Base-by-base conservation (phyloP, 2,329 filamentous ascomycete genomes). In the Alternaria sp. region DNA sequence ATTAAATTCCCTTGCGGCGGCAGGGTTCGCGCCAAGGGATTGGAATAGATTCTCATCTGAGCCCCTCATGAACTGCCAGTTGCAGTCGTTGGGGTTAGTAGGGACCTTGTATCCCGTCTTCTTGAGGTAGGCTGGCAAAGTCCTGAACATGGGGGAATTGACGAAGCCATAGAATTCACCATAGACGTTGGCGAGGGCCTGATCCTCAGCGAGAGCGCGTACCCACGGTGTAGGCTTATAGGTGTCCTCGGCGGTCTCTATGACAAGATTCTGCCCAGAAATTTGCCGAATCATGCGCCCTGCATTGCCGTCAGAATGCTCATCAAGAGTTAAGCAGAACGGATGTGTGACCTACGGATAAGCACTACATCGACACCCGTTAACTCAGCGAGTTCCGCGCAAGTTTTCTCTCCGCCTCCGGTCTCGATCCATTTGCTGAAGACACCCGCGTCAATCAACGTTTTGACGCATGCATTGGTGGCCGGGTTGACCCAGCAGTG, bases 141-240 rank as follows among this genome's bases (percentile, higher is more conserved):
- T 58, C 28, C 55, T 58, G 55, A 58, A 50, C 55, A 58, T 58
- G 21, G 55, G 55, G n/a, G 55, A 50, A 58, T 58, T 58, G 55
- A 58, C 55, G 8, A 58, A 58, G 45, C 55, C 45, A 43, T 50
- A 58, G 4, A 58, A 50, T 58, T 58, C 55, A 43, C 55, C 55
- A 50, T 58, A 58, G 28, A 58, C 55, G n/a, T 50, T 58, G 44
- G 55, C 55, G 45, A 58, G 55, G 45, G 55, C 55, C 55, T 58
- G 55, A 50, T 58, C 55, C 21, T 58, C 55, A 43, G 55, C 45
- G 7, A 58, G 55, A 58, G 55, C 55, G 28, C 5, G 55, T 28
- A 58, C 45, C 55, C 55, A 58, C 5, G 55, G 55, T 43, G 55
- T 58, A 50, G 55, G 55, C 21, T 58, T 50, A 50, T 58, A 58